These are phyloP conservation scores for Colletotrichum sp. DNA, from an alignment of 2,329 filamentous ascomycete species.

Conservation along the genomic window DNA sequence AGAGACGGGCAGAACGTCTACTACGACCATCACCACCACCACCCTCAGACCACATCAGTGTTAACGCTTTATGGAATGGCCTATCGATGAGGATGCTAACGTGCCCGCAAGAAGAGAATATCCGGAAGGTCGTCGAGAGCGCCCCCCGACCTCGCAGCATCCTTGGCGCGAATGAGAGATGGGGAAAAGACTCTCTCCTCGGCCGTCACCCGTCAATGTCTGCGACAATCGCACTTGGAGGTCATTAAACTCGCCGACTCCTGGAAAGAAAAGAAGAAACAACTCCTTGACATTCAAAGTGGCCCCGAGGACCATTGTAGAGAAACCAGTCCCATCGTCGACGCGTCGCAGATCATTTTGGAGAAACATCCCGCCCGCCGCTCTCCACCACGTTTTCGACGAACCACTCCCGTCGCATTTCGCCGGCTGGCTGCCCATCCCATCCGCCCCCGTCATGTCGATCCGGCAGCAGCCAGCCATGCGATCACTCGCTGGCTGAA, in stretches of 20 bases:
- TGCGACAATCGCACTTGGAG: neutral
- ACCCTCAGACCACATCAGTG: neutral
- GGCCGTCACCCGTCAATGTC: neutral
- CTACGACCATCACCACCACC: neutral
- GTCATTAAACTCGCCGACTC: neutral
- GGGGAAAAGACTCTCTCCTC: neutral
- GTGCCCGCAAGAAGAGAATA: neutral
- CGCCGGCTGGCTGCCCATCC: neutral
- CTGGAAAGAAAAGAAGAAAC: neutral
- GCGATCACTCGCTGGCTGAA: neutral
- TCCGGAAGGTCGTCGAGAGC: neutral
- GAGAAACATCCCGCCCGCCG: neutral
- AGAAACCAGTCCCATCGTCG: neutral
- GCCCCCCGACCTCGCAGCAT: neutral
- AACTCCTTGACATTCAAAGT: neutral
- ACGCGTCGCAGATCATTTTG: neutral
- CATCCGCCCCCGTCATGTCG: slow-evolving; percentile 1
- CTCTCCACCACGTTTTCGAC: slow-evolving; percentile 1
- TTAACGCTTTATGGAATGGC: neutral
- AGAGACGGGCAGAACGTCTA: neutral
- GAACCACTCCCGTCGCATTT: neutral
- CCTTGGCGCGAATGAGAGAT: neutral
- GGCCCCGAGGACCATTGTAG: neutral
- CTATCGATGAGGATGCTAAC: neutral
- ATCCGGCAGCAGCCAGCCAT: slow-evolving; percentile 20